Conservation (phyloP, 2,329 filamentous ascomycete genomes). For the Monascus ruber region DNA sequence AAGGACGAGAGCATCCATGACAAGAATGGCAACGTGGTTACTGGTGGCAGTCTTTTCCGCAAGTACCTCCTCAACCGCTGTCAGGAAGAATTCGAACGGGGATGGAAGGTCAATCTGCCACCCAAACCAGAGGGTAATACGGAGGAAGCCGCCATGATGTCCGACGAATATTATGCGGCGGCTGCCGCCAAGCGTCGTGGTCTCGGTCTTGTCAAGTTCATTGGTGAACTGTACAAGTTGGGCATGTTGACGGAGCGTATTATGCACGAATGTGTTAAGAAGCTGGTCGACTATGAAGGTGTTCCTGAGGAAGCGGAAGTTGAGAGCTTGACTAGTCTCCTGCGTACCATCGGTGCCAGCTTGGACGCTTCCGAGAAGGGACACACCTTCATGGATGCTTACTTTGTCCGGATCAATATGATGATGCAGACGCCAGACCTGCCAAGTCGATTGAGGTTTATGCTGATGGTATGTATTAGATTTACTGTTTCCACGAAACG, state of each 20-base stretch:
- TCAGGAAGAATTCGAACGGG: constrained; percentile 96
- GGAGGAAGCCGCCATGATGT: constrained; percentile 69
- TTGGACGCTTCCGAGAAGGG: constrained; percentile 78
- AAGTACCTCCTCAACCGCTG: constrained; percentile 98
- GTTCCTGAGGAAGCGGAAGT: constrained; percentile 91
- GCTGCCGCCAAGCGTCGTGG: constrained; percentile 92
- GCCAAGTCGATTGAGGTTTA: constrained; percentile 82
- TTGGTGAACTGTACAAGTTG: constrained; percentile 97
- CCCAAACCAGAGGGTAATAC: constrained; percentile 60
- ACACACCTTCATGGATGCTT: constrained; percentile 75
- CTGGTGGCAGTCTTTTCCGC: constrained; percentile 87
- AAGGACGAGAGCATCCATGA: constrained; percentile 91
- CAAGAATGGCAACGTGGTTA: constrained; percentile 76
- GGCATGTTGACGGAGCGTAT: constrained; percentile 97
- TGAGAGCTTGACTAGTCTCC: constrained; percentile 85
- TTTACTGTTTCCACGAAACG: too few species aligned
- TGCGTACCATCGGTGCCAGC: constrained; percentile 81
- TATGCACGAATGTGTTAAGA: constrained; percentile 98
- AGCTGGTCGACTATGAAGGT: constrained; percentile 89
- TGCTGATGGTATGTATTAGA: constrained; percentile 58
- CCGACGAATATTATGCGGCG: constrained; percentile 91
- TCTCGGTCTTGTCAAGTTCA: constrained; percentile 96
- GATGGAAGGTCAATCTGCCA: constrained; percentile 84
- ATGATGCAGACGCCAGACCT: constrained; percentile 73
- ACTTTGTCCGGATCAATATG: constrained; percentile 77